Conservation (phyloP, 495 filamentous ascomycete genomes). For the Aspergillus steynii region DNA sequence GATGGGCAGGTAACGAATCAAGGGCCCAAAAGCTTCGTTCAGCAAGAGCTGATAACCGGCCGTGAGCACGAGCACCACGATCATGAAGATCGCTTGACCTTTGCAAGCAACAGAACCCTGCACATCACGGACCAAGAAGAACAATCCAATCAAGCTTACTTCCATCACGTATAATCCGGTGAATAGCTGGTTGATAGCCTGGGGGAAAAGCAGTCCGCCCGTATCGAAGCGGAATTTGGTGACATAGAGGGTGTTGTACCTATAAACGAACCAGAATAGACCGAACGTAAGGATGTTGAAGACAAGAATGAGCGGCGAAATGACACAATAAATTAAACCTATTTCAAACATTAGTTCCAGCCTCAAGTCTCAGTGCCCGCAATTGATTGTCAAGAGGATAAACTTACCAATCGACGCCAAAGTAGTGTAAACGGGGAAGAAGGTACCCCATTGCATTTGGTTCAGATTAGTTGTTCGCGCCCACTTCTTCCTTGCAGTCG, state of each 20-base stretch:
- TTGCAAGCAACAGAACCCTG: slow-evolving; percentile 61
- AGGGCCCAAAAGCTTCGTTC: slow-evolving; percentile 80
- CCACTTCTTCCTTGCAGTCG: slow-evolving; percentile 88
- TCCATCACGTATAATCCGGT: slow-evolving; percentile 96
- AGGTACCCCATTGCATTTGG: slow-evolving; percentile 84
- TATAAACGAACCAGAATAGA: slow-evolving; percentile 93
- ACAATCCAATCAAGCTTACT: slow-evolving; percentile 83
- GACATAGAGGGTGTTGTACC: slow-evolving; percentile 96
- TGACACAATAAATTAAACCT: slow-evolving; percentile 85
- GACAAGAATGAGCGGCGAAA: slow-evolving; percentile 86
- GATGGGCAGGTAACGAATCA: slow-evolving; percentile 88
- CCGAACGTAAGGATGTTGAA: slow-evolving; percentile 95
- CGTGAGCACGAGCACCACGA: slow-evolving; percentile 69
- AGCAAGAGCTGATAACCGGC: slow-evolving; percentile 78
- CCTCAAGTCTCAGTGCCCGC: neutral
- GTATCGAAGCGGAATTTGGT: slow-evolving; percentile 90
- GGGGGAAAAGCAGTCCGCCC: slow-evolving; percentile 88
- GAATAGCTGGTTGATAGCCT: slow-evolving; percentile 94
- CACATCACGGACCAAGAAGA: slow-evolving; percentile 76
- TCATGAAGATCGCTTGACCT: slow-evolving; percentile 89
- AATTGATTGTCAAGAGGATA: neutral
- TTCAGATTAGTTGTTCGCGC: slow-evolving; percentile 75
- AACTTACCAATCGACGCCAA: slow-evolving; percentile 82
- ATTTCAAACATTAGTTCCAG: slow-evolving; percentile 13
- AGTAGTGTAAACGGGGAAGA: slow-evolving; percentile 95